Percentiles rank a stretch among this genome's conserved stretches.
Conservation (phyloP, 2,329 filamentous ascomycete genomes). For the Phaeoacremonium minimum region DNA sequence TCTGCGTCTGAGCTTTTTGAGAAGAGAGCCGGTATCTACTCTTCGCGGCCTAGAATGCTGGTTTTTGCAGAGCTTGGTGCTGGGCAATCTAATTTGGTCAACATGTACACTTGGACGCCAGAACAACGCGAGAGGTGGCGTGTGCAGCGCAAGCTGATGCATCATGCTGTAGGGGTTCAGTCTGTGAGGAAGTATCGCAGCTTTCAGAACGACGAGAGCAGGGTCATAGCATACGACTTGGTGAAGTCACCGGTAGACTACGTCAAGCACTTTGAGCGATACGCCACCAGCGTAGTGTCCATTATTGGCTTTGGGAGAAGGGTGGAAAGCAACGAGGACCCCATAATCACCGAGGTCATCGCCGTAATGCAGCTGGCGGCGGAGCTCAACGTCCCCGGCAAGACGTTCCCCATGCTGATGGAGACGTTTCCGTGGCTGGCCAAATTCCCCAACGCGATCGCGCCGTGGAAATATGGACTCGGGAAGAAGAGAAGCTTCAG, state of each 20-base stretch:
- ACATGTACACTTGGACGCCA: conserved; percentile 33
- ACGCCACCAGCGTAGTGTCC: conserved; percentile 48
- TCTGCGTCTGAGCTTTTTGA: conserved; percentile 50
- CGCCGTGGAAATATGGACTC: conserved; percentile 45
- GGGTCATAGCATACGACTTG: conserved; percentile 46
- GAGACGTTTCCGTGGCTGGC: conserved; percentile 49
- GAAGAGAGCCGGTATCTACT: conserved; percentile 46
- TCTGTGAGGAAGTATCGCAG: conserved; percentile 46
- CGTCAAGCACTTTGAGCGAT: conserved; percentile 48
- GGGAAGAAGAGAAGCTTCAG: conserved; percentile 40
- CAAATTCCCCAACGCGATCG: conserved; percentile 40
- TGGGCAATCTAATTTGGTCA: conserved; percentile 36
- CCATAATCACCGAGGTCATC: conserved; percentile 57
- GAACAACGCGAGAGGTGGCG: conserved; percentile 37
- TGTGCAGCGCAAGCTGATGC: conserved; percentile 44
- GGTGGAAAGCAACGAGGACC: conserved; percentile 43
- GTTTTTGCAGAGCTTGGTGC: conserved; percentile 41
- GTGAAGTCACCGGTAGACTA: conserved; percentile 38
- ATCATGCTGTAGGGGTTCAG: conserved; percentile 48
- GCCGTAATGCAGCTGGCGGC: conserved; percentile 53
- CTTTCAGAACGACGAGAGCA: conserved; percentile 56
- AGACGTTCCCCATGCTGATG: conserved; percentile 52
- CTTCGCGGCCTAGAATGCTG: conserved; percentile 43
- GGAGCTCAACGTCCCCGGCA: conserved; percentile 48
- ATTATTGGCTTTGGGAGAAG: conserved; percentile 54